Evolutionary conservation across 768 basidiomycete species (phyloP).

Genomic region (Amyloporia xantha): DNA sequence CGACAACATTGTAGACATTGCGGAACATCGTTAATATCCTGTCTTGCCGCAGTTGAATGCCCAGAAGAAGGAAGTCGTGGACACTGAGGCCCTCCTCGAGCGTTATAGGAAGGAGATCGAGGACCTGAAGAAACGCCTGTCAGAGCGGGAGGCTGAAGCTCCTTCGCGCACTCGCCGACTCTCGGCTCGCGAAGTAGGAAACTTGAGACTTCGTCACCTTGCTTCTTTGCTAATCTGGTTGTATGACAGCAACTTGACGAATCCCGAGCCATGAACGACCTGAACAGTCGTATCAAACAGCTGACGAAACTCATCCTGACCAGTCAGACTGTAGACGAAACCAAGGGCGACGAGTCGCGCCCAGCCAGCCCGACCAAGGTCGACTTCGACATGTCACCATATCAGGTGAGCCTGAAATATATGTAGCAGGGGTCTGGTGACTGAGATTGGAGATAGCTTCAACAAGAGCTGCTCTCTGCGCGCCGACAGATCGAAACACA

Average conservation of each 20-base stretch:
- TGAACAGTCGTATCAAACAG: constrained; percentile 74
- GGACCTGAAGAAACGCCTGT: constrained; percentile 68
- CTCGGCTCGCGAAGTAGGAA: constrained; percentile 40
- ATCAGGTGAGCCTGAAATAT: constrained; percentile 46
- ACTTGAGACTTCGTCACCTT: background rate
- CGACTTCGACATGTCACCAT: constrained; percentile 85
- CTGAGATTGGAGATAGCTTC: constrained; percentile 41
- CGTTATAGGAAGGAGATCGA: constrained; percentile 94
- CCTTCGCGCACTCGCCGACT: constrained; percentile 35
- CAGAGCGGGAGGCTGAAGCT: constrained; percentile 64
- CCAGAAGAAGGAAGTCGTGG: constrained; percentile 89
- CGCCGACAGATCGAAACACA: constrained; percentile 76
- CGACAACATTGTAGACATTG: too few relatives aligned
- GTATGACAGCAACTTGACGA: constrained; percentile 69
- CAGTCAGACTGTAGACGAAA: constrained; percentile 73
- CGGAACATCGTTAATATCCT: too few relatives aligned
- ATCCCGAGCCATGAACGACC: constrained; percentile 76
- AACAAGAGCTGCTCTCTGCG: constrained; percentile 81
- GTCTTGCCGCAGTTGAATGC: constrained; percentile 61
- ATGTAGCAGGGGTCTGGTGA: background rate
- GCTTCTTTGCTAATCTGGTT: constrained; percentile 3
- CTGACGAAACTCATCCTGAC: constrained; percentile 82
- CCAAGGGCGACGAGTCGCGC: constrained; percentile 60
- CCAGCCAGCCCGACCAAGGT: constrained; percentile 82
- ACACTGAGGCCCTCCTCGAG: constrained; percentile 90